A percentile compares a stretch with the other conserved stretches of the same genome.
Conservation (phyloP, 345 rosid genomes). For the Psidium guajava region DNA sequence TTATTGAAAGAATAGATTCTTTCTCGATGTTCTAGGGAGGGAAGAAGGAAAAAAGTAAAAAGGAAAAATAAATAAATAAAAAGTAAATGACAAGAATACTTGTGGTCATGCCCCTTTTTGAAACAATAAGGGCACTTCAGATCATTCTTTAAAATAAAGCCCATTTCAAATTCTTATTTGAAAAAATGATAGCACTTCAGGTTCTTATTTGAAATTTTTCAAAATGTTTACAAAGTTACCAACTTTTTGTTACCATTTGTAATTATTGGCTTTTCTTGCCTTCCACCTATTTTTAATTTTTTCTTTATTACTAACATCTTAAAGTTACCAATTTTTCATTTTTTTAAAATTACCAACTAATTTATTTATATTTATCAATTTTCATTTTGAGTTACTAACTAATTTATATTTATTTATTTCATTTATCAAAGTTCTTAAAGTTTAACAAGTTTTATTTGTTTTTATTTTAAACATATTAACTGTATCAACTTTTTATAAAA, state of each 20-base stretch:
- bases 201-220: too few species aligned
- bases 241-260: neutral
- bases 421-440: neutral
- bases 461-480: neutral
- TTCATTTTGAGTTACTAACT: neutral
- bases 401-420: neutral
- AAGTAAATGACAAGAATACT: too few species aligned
- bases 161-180: too few species aligned
- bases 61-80: too few species aligned
- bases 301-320: neutral
- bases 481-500: neutral
- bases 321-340: neutral
- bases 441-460: neutral
- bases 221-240: neutral
- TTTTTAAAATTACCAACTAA: neutral
- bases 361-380: neutral
- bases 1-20: neutral
- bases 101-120: too few species aligned
- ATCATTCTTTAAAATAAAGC: too few species aligned
- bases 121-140: too few species aligned
- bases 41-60: too few species aligned
- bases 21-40: too few species aligned
- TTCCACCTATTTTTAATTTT: neutral
- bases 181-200: too few species aligned
- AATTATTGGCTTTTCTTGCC: neutral